phyloP scores from a whole-genome alignment of 441 rosid species.

The Melastoma candidum region DNA sequence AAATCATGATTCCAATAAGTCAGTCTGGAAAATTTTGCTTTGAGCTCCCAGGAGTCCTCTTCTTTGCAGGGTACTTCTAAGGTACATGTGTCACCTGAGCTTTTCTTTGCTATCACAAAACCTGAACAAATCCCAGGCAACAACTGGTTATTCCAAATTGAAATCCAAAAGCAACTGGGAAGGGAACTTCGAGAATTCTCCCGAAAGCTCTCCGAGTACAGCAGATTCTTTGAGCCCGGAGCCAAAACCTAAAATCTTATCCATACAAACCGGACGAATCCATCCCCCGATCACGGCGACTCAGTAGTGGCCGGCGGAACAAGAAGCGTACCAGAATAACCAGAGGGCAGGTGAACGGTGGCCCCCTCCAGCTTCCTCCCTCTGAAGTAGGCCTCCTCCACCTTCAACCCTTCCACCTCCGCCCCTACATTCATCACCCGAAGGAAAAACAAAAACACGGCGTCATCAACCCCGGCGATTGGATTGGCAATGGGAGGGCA shows the following conservation, averaged over 20 bases:
- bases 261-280: too few species aligned
- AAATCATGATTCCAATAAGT: conserved; percentile 80
- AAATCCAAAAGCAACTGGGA: not conserved
- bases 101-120: conserved; percentile 56
- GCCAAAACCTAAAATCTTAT: too few species aligned
- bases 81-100: conserved; percentile 39
- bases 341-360: conserved; percentile 46
- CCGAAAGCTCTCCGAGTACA: too few species aligned
- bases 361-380: conserved; percentile 76
- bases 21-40: conserved; percentile 58
- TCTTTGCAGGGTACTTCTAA: conserved; percentile 25
- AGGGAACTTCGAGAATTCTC: not conserved
- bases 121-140: conserved; percentile 31
- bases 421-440: conserved; percentile 21
- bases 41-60: conserved; percentile 48
- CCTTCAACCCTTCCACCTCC: conserved; percentile 48
- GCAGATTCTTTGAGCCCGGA: too few species aligned
- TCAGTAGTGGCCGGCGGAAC: not conserved
- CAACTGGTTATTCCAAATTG: not conserved
- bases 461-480: not conserved
- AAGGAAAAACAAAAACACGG: not conserved
- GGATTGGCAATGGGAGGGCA: not conserved
- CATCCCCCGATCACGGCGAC: not conserved
- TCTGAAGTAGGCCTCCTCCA: conserved; percentile 71
- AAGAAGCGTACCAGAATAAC: conserved; percentile 48